Evolutionary conservation across 2,329 filamentous ascomycete species (phyloP).

Genomic region (Pseudonectria foliicola): DNA sequence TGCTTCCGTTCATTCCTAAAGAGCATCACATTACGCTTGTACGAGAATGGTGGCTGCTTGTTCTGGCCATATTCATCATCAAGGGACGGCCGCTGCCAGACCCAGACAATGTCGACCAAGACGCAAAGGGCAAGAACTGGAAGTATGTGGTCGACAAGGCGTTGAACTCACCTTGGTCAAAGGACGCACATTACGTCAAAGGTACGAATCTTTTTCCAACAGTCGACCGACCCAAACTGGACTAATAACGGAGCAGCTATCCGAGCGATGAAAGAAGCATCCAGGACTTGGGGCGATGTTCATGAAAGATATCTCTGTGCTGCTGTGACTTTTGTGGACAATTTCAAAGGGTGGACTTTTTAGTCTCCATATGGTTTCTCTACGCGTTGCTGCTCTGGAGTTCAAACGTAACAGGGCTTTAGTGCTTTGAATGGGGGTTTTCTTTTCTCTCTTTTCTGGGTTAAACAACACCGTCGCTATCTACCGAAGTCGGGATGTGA

Average conservation of each 20-base stretch:
- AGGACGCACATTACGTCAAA: slow-evolving; percentile 82
- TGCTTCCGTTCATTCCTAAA: slow-evolving; percentile 69
- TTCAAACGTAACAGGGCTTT: too few relatives aligned
- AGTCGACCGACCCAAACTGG: not conserved
- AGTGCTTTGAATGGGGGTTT: too few relatives aligned
- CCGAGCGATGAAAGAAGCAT: slow-evolving; percentile 67
- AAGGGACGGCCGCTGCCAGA: slow-evolving; percentile 67
- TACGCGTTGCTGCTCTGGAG: not conserved
- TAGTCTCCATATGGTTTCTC: too few relatives aligned
- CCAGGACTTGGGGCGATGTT: slow-evolving; percentile 66
- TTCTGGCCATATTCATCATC: slow-evolving; percentile 68
- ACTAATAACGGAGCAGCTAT: slow-evolving; percentile 41
- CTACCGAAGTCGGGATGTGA: too few relatives aligned
- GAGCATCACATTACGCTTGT: slow-evolving; percentile 68
- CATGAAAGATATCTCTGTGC: slow-evolving; percentile 59
- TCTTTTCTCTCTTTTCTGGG: too few relatives aligned
- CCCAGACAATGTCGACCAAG: slow-evolving; percentile 51
- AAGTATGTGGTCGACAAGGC: slow-evolving; percentile 66
- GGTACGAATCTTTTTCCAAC: slow-evolving; percentile 36
- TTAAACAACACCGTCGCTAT: too few relatives aligned
- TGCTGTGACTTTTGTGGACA: slow-evolving; percentile 65
- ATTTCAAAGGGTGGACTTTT: slow-evolving; percentile 61
- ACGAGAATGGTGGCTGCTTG: slow-evolving; percentile 84
- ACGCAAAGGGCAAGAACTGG: slow-evolving; percentile 66
- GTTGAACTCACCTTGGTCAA: slow-evolving; percentile 57